Base-by-base conservation (phyloP, 306 rosid genomes). In the Acacia confusa region DNA sequence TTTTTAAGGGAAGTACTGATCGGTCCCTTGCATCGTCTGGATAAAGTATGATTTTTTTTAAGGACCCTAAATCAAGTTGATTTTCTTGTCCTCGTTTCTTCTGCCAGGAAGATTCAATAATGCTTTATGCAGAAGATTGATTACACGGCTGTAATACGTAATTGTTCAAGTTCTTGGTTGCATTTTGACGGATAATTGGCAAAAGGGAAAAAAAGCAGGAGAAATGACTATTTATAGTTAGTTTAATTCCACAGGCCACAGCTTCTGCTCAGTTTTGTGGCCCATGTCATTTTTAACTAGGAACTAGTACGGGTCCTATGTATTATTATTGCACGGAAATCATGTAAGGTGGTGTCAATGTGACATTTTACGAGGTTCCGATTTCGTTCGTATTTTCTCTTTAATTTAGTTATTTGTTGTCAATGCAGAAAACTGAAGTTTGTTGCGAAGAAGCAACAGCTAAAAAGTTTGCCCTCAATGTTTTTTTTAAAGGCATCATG, bases 51-150 rank as follows among this genome's bases (percentile, higher is more conserved):
- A 55, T 38, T 65, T 75, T 80, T 43, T 45, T 28, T 22, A 70
- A 70, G 81, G 81, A 75, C 79, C 74, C 74, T 41, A 60, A 72
- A 70, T 78, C 85, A 22, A 80, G 76, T 60, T 68, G 72, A 75
- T 53, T 74, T 78, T 78, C 75, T 77, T 61, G 78, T 27, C 73
- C 63, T 77, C 78, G 79, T 75, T 74, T 67, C 75, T 48, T 70
- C 79, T 82, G 84, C 68, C 87, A 44, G 48, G 76, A 81, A 84
- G 82, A 75, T 79, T 80, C 76, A 78, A 78, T 57, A 57, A n/a
- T 57, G 64, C 64, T 22, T 22, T 57, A 0, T 9, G 64, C 64
- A 22, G 64, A 57, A 57, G 30, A 57, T 57, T n/a, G 64, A 57
- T 20, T 22, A 24, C 65, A 12, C 34, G 7, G 16, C 7, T 24